Conservation (phyloP, 805 yeast species). For the Saccharomyces paradoxus region DNA sequence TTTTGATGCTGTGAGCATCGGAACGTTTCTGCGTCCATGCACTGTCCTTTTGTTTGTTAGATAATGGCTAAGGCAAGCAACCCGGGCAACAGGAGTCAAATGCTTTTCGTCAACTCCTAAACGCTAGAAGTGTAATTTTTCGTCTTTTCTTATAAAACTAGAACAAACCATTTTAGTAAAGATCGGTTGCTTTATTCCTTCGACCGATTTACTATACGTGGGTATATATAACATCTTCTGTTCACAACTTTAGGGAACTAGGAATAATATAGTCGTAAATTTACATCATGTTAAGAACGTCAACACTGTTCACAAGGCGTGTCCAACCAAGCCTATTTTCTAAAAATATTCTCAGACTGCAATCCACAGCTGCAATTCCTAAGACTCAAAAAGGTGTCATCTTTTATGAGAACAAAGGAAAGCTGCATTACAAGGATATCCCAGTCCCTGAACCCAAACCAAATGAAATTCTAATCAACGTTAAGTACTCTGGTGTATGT, state of each 20-base stretch:
- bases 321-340: not conserved
- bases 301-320: conserved; percentile 3
- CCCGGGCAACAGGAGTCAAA: not conserved
- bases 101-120: not conserved
- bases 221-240: not conserved
- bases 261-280: not conserved
- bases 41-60: not conserved
- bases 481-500: conserved; percentile 58
- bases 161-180: not conserved
- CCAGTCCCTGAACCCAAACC: conserved; percentile 52
- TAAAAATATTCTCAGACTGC: conserved; percentile 16
- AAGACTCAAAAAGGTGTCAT: conserved; percentile 44
- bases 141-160: not conserved
- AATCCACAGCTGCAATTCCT: conserved; percentile 32
- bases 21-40: conserved; percentile 2
- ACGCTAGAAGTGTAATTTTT: not conserved
- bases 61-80: not conserved
- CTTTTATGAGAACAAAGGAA: conserved; percentile 44
- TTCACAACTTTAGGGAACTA: not conserved
- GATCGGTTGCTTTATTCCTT: not conserved
- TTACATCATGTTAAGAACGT: conserved; percentile 11
- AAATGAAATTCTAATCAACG: conserved; percentile 48
- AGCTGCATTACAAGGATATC: conserved; percentile 42
- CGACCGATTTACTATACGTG: not conserved
- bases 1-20: not conserved